Base-by-base conservation (phyloP, 208 protist genomes). In the Crithidia thermophila region DNA sequence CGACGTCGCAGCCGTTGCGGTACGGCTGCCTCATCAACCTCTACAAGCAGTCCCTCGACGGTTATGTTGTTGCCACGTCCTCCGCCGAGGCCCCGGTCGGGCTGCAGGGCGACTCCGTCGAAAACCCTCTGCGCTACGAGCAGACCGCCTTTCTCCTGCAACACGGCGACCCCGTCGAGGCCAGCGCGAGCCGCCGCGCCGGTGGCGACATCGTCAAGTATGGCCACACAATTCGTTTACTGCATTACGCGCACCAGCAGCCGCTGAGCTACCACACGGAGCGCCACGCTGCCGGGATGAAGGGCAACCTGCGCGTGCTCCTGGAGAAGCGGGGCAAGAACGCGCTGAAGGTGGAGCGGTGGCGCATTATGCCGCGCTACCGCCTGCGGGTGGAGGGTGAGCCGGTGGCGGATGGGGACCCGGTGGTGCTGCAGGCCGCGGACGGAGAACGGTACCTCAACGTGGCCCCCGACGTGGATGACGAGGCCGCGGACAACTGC, bases 281-380 rank as follows among this genome's bases (percentile, higher is more conserved):
- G 64, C 73, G 69, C 25, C 77, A 79, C 65, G 79, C 79, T 1
- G 72, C 73, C 13, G 63, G 64, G 14, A 67, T 80, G 67, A 82
- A 84, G 71, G 80, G 73, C 58, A 79, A 85, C 58, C 63, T 81
- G 63, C 75, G 75, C 46, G 79, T 84, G 51, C 45, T 76, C 36
- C 66, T 90, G 27, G 81, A 85, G 45, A 64, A 30, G 45, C 53
- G 59, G 3, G 66, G 67, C 18, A 33, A 39, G 23, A 59, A 56
- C 23, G 16, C 53, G 33, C 42, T 68, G 14, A 45, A 51, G 21
- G 18, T 63, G 18, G 78, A 87, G 47, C 74, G 75, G 30, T 85
- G 84, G 81, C 79, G 84, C 55, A 71, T 90, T n/a, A 85, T 85
- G 77, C 80, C 84, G 66, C 72, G 84, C 31, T 86, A 86, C 63